Conservation (phyloP, 2,329 filamentous ascomycete species). For the Aspergillus thermomutatus region DNA sequence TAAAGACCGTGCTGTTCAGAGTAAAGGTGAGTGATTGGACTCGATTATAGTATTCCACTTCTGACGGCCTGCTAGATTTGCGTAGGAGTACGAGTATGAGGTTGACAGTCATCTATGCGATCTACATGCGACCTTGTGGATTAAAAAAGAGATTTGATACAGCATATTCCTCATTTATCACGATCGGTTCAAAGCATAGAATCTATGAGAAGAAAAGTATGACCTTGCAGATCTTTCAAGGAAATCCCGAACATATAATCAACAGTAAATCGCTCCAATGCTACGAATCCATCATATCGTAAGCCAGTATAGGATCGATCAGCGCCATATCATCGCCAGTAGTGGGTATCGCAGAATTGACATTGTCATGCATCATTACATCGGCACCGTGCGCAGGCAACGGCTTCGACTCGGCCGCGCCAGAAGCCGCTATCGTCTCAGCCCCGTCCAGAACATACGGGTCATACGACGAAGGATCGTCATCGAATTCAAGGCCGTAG, state of each 20-base stretch:
- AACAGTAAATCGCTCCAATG: conserved; percentile 1
- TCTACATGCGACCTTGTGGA: not conserved
- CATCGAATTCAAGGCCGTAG: conserved; percentile 35
- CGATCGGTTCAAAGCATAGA: not conserved
- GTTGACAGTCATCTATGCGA: not conserved
- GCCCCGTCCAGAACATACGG: conserved; percentile 8
- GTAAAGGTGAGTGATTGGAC: no score
- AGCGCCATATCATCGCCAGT: conserved; percentile 29
- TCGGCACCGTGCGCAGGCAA: conserved; percentile 12
- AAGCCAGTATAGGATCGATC: conserved; percentile 34
- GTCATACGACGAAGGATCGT: conserved; percentile 15
- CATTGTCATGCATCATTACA: conserved; percentile 24
- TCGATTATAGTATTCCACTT: not conserved
- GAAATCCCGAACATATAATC: not conserved
- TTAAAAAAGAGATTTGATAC: not conserved
- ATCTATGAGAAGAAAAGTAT: not conserved
- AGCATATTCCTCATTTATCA: not conserved
- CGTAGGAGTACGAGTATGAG: not conserved
- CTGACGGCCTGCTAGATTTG: not conserved
- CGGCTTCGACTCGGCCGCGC: not conserved
- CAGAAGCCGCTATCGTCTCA: not conserved
- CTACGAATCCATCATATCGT: conserved; percentile 25
- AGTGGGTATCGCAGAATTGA: conserved; percentile 27
- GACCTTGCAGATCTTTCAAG: no score
- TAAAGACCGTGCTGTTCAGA: not conserved